These are phyloP conservation scores for Colletotrichum tropicale DNA, from an alignment of 2,329 filamentous ascomycete species.

Conservation along the genomic window DNA sequence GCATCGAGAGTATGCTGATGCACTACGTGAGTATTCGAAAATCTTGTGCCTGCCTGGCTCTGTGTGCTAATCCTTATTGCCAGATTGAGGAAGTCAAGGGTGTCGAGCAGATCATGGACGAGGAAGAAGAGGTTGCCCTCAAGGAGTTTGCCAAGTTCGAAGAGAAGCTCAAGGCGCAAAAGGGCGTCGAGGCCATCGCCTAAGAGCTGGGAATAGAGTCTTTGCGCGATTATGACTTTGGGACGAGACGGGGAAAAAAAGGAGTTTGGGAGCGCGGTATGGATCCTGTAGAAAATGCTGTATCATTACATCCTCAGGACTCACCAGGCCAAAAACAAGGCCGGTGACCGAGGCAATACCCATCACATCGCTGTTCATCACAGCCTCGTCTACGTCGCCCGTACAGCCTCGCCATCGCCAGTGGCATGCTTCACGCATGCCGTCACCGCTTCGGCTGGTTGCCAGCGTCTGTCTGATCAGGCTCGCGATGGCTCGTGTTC, in stretches of 20 bases:
- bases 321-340: not conserved
- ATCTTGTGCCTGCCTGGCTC: not conserved
- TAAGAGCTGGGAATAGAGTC: not conserved
- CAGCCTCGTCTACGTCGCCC: not conserved
- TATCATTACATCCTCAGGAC: not conserved
- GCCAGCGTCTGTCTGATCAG: not conserved
- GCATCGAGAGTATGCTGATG: slow-evolving; percentile 98
- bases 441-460: not conserved
- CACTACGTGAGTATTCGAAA: slow-evolving; percentile 73
- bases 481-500: not conserved
- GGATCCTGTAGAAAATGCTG: slow-evolving; percentile 3
- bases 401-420: not conserved
- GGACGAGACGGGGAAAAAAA: not conserved
- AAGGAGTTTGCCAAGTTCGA: slow-evolving; percentile 94
- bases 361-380: not conserved
- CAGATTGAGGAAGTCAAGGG: slow-evolving; percentile 96
- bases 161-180: slow-evolving; percentile 72
- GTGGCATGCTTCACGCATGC: not conserved
- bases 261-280: not conserved
- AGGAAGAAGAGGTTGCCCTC: slow-evolving; percentile 87
- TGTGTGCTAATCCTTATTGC: slow-evolving; percentile 20
- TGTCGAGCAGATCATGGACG: slow-evolving; percentile 87
- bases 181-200: slow-evolving; percentile 33
- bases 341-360: slow-evolving; percentile 11
- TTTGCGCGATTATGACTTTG: not conserved